These are phyloP conservation scores for Lipomyces sp. DNA, from an alignment of 805 yeast genomes.

Conservation along the genomic window DNA sequence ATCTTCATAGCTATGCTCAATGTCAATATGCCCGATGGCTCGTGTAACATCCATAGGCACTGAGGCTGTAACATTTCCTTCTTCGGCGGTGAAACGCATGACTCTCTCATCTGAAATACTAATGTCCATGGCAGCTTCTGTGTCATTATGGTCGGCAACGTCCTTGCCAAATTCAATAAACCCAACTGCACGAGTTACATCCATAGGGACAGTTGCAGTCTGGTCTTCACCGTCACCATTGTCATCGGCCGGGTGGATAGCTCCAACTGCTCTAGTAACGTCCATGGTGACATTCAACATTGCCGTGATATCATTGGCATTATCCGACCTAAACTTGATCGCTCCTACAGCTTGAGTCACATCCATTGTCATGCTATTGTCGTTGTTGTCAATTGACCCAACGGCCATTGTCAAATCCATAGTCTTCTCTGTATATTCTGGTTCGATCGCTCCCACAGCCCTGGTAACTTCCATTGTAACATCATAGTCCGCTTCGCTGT, in stretches of 20 bases:
- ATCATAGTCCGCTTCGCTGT: conserved; percentile 14
- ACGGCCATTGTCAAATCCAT: conserved; percentile 17
- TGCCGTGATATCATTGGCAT: too few species aligned
- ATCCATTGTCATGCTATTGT: background rate
- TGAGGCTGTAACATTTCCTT: conserved; percentile 11
- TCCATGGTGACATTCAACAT: conserved; percentile 27
- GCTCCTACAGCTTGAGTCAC: background rate
- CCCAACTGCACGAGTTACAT: conserved; percentile 17
- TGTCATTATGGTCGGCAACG: conserved; percentile 7
- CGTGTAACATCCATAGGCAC: conserved; percentile 27
- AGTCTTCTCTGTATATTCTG: conserved; percentile 9
- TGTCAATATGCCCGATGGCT: conserved; percentile 24
- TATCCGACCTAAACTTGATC: too few species aligned
- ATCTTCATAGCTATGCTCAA: background rate
- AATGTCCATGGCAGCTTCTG: background rate
- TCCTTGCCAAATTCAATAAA: background rate
- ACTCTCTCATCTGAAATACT: background rate
- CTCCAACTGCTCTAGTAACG: conserved; percentile 22
- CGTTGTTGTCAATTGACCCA: conserved; percentile 4
- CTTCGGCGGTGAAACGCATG: background rate
- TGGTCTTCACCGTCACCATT: too few species aligned
- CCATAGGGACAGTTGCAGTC: conserved; percentile 11
- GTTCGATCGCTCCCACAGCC: conserved; percentile 19
- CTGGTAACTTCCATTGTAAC: conserved; percentile 29
- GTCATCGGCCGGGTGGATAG: conserved; percentile 6